phyloP scores from a whole-genome alignment of 1,139 yeast species.

The Trichomonascaceae sp. region DNA sequence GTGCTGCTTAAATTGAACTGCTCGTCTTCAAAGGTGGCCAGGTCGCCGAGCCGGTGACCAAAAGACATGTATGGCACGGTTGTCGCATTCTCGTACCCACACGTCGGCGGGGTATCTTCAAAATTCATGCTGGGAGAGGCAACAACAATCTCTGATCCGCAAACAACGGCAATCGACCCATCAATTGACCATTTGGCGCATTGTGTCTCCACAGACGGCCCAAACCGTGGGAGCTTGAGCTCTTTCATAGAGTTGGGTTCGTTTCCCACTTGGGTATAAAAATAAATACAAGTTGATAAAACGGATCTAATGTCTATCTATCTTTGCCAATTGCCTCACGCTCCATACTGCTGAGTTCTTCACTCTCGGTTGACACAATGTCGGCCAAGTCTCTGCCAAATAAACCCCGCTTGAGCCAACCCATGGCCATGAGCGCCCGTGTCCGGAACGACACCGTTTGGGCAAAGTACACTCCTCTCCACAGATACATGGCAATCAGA shows the following conservation, averaged over 20 bases:
- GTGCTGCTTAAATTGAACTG: not conserved
- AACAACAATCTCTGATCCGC: not conserved
- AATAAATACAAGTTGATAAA: not conserved
- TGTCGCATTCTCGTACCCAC: no score
- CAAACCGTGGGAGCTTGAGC: not conserved
- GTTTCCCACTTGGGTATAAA: not conserved
- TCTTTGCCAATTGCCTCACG: not conserved
- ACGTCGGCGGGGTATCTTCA: no score
- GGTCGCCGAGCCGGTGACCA: not conserved
- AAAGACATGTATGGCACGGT: no score
- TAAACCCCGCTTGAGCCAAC: slow-evolving; percentile 50
- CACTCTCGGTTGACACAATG: slow-evolving; percentile 12
- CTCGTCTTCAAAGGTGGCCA: not conserved
- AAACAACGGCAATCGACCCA: not conserved
- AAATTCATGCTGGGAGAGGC: not conserved
- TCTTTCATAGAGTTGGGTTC: slow-evolving; percentile 1
- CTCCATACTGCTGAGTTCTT: slow-evolving; percentile 2
- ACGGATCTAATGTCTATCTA: no score
- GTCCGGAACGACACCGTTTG: slow-evolving; percentile 49
- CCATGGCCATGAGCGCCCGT: slow-evolving; percentile 44
- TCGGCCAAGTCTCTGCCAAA: slow-evolving; percentile 46
- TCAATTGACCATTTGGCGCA: not conserved
- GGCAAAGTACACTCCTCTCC: slow-evolving; percentile 56
- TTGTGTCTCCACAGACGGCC: not conserved
- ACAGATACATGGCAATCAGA: slow-evolving; percentile 47